phyloP scores from a whole-genome alignment of 2,329 filamentous ascomycete genomes.

The Fusarium denticulatum region DNA sequence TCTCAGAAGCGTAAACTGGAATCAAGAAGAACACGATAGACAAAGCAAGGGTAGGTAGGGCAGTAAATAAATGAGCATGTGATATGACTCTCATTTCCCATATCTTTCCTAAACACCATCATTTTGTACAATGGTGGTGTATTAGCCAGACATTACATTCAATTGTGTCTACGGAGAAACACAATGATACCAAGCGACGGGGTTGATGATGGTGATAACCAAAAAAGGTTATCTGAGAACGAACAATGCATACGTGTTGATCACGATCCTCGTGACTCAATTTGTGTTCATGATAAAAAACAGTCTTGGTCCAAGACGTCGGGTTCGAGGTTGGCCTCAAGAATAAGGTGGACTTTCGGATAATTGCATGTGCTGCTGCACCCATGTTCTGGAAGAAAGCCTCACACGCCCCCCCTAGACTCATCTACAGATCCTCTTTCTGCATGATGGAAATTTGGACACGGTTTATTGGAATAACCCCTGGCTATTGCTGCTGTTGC shows the following conservation, averaged over 20 bases:
- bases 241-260: slow-evolving; percentile 21
- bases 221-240: slow-evolving; percentile 4
- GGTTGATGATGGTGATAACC: neutral
- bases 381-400: slow-evolving; percentile 23
- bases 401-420: slow-evolving; percentile 12
- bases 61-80: slow-evolving; percentile 21
- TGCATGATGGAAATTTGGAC: slow-evolving; percentile 20
- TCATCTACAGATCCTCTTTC: slow-evolving; percentile 3
- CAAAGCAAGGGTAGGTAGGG: slow-evolving; percentile 1
- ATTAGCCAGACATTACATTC: slow-evolving; percentile 17
- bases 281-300: neutral
- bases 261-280: slow-evolving; percentile 29
- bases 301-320: neutral
- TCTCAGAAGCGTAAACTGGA: slow-evolving; percentile 6
- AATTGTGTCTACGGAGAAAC: slow-evolving; percentile 8
- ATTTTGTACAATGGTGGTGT: slow-evolving; percentile 19
- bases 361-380: slow-evolving; percentile 23
- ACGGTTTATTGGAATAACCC: slow-evolving; percentile 36
- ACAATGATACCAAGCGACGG: neutral
- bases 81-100: slow-evolving; percentile 14
- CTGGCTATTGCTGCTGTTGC: slow-evolving; percentile 8
- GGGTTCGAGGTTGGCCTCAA: slow-evolving; percentile 25
- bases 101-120: neutral
- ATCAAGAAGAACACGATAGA: slow-evolving; percentile 5
- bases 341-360: slow-evolving; percentile 13